Evolutionary conservation across 306 rosid species (phyloP), one percentile per base, ranked within the genome.

Genomic region (Castanopsis chinensis): DNA sequence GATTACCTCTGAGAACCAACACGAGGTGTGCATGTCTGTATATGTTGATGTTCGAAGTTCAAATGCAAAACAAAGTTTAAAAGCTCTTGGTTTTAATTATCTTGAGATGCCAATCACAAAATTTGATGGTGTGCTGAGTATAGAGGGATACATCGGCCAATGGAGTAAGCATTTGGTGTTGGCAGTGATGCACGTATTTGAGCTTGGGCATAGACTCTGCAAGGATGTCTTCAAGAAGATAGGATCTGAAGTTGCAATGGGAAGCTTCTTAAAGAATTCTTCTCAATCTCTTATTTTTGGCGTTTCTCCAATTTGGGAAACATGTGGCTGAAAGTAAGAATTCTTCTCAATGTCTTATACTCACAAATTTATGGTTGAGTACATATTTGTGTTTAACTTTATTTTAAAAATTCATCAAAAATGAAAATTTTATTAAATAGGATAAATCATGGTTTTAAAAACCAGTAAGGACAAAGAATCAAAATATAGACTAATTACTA

Each of bases 161-260:
- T 95, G 99, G 99, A 80, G 91, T 30, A 70, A 41, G 76, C 88
- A 92, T 80, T 82, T 95, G 84, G 91, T 84, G 84, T 71, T 88
- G 75, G 85, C 82, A 59, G 87, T 89, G 81, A 88, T n/a, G n/a
- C n/a, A n/a, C n/a, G n/a, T n/a, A n/a, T n/a, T n/a, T n/a, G n/a
- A n/a, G n/a, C n/a, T n/a, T n/a, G n/a, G n/a, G 81, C 75, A 78
- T 81, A 84, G 68, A 63, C 87, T 95, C 71, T 83, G 88, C 76
- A 37, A 75, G 23, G 21, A 43, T 11, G 86, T 91, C 68, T 95
- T 92, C 59, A 85, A 85, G 72, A 91, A 85, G 74, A 75, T 78
- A 4, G 87, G 82, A 51, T 43, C 83, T 27, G 83, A 89, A 60
- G 82, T 81, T 57, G 71, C 84, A 32, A 32, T 41, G 67, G 72